Evolutionary conservation across 2,329 filamentous ascomycete genomes (phyloP).

Genomic region (Nemania sp.): DNA sequence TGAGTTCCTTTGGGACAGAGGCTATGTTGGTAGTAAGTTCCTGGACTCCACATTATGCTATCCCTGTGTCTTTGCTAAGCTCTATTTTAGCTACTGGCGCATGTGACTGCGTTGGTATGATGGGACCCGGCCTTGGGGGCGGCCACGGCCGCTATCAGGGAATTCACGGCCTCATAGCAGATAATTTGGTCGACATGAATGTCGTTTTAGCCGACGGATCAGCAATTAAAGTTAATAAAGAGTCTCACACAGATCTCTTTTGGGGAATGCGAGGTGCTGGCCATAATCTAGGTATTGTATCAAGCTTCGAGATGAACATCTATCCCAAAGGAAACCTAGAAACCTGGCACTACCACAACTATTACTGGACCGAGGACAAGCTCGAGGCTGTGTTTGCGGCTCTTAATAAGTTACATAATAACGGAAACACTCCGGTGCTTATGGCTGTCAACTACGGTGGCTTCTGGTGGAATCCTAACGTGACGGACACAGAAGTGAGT

Average conservation of each 20-base stretch:
- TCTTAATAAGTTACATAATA: neutral
- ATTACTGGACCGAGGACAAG: neutral
- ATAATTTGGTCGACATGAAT: no score
- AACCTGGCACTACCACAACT: conserved; percentile 6
- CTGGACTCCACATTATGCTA: no score
- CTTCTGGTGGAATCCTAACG: neutral
- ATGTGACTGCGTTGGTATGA: no score
- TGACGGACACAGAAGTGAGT: neutral
- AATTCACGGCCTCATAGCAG: no score
- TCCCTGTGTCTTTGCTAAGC: no score
- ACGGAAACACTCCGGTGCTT: neutral
- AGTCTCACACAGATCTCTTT: neutral
- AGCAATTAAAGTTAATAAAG: no score
- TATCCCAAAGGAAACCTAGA: neutral
- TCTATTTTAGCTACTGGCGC: no score
- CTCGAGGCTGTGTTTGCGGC: neutral
- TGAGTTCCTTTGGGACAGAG: no score
- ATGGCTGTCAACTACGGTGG: neutral
- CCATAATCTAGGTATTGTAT: neutral
- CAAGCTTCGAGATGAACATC: neutral
- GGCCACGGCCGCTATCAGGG: no score
- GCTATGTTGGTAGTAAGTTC: no score
- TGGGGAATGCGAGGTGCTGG: neutral
- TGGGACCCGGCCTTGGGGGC: no score
- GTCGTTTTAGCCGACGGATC: no score